These are phyloP conservation scores for Artomyces pyxidatus DNA, from an alignment of 768 basidiomycete genomes.

Conservation along the genomic window DNA sequence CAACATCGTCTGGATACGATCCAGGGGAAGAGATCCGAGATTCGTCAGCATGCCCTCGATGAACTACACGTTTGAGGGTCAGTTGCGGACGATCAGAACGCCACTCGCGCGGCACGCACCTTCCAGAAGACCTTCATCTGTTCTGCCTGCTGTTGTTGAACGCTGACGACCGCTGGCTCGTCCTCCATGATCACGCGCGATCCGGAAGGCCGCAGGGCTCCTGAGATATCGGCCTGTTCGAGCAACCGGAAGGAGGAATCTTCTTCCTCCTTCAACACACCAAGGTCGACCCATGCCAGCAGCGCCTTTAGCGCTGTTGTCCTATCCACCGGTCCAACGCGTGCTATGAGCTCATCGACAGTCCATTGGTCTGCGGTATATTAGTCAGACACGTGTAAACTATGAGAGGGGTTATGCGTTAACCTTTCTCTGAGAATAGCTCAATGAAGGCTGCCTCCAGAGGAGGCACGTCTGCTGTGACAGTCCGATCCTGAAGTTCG, in stretches of 20 bases:
- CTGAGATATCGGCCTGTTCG: slow-evolving; percentile 34
- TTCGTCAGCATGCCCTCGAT: slow-evolving; percentile 91
- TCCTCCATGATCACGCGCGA: slow-evolving; percentile 31
- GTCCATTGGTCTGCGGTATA: slow-evolving; percentile 52
- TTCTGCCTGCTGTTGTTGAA: slow-evolving; percentile 72
- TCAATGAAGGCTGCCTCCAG: slow-evolving; percentile 90
- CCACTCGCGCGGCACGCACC: slow-evolving; percentile 31
- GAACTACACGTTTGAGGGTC: slow-evolving; percentile 40
- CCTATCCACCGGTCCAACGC: slow-evolving; percentile 59
- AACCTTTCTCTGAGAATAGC: slow-evolving; percentile 68
- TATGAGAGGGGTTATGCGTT: no score
- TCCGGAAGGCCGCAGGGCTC: neutral
- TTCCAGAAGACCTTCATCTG: slow-evolving; percentile 90
- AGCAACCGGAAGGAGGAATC: slow-evolving; percentile 57
- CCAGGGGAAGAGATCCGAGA: slow-evolving; percentile 63
- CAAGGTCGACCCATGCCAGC: slow-evolving; percentile 76
- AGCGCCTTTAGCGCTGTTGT: slow-evolving; percentile 65
- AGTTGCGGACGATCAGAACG: neutral
- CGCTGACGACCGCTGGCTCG: slow-evolving; percentile 39
- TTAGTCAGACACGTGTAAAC: neutral
- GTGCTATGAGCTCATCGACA: slow-evolving; percentile 54
- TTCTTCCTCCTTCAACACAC: slow-evolving; percentile 64
- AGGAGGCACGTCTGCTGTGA: slow-evolving; percentile 73
- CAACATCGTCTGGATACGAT: slow-evolving; percentile 86
- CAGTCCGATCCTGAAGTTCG: slow-evolving; percentile 70